A percentile compares a stretch with the other conserved stretches of the same genome.
Conservation (phyloP, 2,329 filamentous ascomycete species). For the Biscogniauxia marginata region DNA sequence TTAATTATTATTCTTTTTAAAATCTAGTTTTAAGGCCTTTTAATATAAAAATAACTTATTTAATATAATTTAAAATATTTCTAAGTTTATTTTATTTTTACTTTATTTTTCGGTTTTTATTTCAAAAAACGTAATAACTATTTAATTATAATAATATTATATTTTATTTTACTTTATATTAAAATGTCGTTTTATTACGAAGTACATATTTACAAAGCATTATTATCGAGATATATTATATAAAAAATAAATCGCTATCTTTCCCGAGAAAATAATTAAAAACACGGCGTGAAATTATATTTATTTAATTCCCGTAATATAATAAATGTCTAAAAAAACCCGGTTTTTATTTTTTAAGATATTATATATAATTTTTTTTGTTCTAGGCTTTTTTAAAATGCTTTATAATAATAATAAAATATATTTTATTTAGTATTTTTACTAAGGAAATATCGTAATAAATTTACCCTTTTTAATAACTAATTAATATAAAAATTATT, state of each 20-base stretch:
- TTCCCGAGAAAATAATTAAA: not conserved
- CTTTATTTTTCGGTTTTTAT: not conserved
- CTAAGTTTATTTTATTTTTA: no score
- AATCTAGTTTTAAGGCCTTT: no score
- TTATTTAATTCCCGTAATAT: not conserved
- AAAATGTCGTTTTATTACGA: not conserved
- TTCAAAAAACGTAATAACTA: not conserved
- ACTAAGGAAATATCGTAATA: not conserved
- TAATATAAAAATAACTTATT: no score
- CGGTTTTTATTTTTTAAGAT: not conserved
- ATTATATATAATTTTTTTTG: not conserved
- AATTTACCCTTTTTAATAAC: not conserved
- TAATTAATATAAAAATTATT: not conserved
- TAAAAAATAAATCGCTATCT: not conserved
- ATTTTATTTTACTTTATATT: not conserved
- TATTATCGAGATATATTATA: not conserved
- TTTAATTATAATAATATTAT: not conserved
- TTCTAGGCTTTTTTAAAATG: not conserved
- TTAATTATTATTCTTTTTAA: no score
- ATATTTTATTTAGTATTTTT: not conserved
- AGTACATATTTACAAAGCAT: not conserved
- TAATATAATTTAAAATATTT: no score
- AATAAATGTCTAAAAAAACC: not conserved
- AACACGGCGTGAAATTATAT: not conserved
- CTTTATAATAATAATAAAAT: not conserved